A percentile compares a stretch with the other conserved stretches of the same genome.
phyloP scores from a whole-genome alignment of 805 yeast species.

The Sungouiozyma ichnusensis region DNA sequence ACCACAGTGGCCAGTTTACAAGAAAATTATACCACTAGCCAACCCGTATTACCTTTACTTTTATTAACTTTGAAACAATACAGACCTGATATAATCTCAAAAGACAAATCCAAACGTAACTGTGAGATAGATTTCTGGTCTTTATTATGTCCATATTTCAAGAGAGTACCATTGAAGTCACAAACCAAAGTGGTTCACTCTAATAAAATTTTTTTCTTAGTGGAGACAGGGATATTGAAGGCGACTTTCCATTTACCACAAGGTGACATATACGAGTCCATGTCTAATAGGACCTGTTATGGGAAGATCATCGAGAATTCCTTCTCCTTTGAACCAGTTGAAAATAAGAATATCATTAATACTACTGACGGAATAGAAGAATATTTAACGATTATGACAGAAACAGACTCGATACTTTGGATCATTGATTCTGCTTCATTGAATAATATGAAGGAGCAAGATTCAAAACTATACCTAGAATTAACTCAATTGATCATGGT shows the following conservation, averaged over 20 bases:
- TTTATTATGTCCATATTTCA: constrained; percentile 46
- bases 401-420: constrained; percentile 62
- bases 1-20: constrained; percentile 15
- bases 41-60: constrained; percentile 22
- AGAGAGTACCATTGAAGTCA: constrained; percentile 37
- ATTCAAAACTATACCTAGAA: constrained; percentile 51
- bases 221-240: constrained; percentile 47
- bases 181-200: constrained; percentile 35
- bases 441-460: constrained; percentile 36
- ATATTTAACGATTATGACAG: constrained; percentile 39
- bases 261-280: constrained; percentile 34
- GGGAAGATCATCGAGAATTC: constrained; percentile 29
- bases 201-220: constrained; percentile 38
- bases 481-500: constrained; percentile 49
- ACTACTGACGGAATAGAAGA: background rate
- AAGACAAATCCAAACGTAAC: constrained; percentile 24
- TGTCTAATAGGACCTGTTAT: constrained; percentile 47
- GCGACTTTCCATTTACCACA: constrained; percentile 41
- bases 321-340: constrained; percentile 1
- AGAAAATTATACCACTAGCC: constrained; percentile 9
- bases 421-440: constrained; percentile 40
- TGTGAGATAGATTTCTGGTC: constrained; percentile 51
- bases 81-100: constrained; percentile 19
- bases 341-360: background rate
- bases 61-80: constrained; percentile 22